A percentile compares a stretch with the other conserved stretches of the same genome.
These are phyloP conservation scores for Scorias spongiosa DNA, from an alignment of 2,329 filamentous ascomycete genomes.

Conservation along the genomic window DNA sequence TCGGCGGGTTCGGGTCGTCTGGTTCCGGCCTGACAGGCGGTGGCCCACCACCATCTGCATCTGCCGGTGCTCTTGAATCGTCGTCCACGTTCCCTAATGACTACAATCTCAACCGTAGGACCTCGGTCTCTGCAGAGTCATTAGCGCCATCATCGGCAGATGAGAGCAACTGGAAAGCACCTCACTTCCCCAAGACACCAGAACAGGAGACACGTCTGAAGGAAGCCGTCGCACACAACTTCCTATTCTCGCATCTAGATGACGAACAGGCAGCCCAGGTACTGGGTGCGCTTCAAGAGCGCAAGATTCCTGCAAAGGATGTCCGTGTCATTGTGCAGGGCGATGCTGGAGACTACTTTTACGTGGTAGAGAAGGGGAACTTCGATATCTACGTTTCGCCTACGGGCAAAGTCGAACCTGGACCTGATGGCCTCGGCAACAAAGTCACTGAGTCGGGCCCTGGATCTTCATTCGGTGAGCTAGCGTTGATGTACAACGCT, in stretches of 20 bases:
- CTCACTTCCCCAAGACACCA: constrained; percentile 63
- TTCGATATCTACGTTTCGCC: constrained; percentile 87
- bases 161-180: constrained; percentile 81
- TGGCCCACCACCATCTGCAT: constrained; percentile 24
- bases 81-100: constrained; percentile 67
- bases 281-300: constrained; percentile 80
- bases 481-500: constrained; percentile 97
- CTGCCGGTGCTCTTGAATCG: constrained; percentile 32
- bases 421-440: constrained; percentile 64
- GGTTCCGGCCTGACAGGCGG: constrained; percentile 16
- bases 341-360: constrained; percentile 93
- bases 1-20: constrained; percentile 14
- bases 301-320: constrained; percentile 83
- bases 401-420: constrained; percentile 61
- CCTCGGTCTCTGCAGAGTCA: constrained; percentile 92
- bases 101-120: constrained; percentile 85
- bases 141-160: constrained; percentile 74
- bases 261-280: constrained; percentile 84
- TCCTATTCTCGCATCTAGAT: constrained; percentile 85
- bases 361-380: constrained; percentile 78
- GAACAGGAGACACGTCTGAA: constrained; percentile 72
- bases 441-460: constrained; percentile 71
- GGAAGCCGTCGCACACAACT: constrained; percentile 72
- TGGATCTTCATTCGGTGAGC: constrained; percentile 88
- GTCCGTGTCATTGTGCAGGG: constrained; percentile 89